Evolutionary conservation across 805 yeast species (phyloP), one percentile per base, ranked within the genome.

Genomic region (Monosporozyma unispora): DNA sequence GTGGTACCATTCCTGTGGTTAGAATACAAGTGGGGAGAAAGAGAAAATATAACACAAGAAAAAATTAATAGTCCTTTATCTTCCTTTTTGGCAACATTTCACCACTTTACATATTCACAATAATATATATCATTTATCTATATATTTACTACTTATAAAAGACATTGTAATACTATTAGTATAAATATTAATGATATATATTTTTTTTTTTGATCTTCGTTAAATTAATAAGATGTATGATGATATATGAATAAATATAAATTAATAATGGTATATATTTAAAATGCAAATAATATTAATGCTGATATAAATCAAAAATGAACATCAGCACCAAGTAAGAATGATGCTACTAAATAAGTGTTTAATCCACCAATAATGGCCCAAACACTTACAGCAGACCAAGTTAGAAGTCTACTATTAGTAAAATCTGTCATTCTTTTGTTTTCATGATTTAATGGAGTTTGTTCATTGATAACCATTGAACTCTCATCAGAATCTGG

Each of bases 1-100:
- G 77, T 35, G 97, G 97, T 44, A 75, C 84, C 1, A 73, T 90
- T 59, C 96, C 96, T 1, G 84, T 86, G 2, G 61, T 63, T 12
- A 62, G 67, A 51, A 51, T 59, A 7, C 61, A 61, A 38, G 58
- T 58, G 14, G 50, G 57, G 9, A 60, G 64, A 46, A 64, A 61
- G 50, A 62, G 67, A 52, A 64, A 63, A 48, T 53, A 60, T 38
- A 65, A 53, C 50, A 57, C 46, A 11, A 45, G 45, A 38, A 44
- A 41, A 27, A 45, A 14, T 35, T 21, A 11, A 22, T 14, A 31
- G 4, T n/a, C n/a, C n/a, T n/a, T n/a, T n/a, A 31, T 12, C 3
- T 4, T 14, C 6, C 4, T 12, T 31, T 16, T 42, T 5, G 45
- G 14, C 9, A 12, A 16, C 28, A 41, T 3, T 23, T 42, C 16